These are phyloP conservation scores for Erythrobasidium yunnanense DNA, from an alignment of 768 basidiomycete genomes.

Conservation along the genomic window DNA sequence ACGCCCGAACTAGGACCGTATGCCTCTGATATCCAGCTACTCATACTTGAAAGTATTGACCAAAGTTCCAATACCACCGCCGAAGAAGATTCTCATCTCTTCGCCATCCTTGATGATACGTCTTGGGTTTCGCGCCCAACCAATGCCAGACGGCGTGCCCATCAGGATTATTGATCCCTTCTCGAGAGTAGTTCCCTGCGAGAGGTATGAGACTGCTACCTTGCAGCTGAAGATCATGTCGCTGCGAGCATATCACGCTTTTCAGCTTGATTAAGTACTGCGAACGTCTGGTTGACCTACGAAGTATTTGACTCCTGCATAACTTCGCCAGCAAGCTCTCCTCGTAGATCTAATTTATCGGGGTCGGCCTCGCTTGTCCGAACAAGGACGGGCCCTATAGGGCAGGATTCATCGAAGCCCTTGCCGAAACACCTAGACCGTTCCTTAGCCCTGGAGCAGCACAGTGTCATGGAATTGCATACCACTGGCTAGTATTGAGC, in stretches of 20 bases:
- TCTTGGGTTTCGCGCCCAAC: constrained; percentile 34
- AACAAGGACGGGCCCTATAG: constrained; percentile 39
- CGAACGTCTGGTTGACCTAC: constrained; percentile 34
- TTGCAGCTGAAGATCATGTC: constrained; percentile 43
- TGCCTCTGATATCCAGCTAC: too few species aligned
- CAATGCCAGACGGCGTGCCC: constrained; percentile 35
- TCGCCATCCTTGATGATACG: constrained; percentile 36
- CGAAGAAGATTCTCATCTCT: constrained; percentile 37
- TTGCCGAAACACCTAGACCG: constrained; percentile 33
- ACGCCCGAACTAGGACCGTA: too few species aligned
- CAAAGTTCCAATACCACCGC: constrained; percentile 38
- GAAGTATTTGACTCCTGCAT: constrained; percentile 39
- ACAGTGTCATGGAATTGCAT: neutral
- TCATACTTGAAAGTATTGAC: constrained; percentile 42
- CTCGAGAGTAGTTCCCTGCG: constrained; percentile 42
- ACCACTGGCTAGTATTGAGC: constrained; percentile 32
- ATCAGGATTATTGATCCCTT: constrained; percentile 43
- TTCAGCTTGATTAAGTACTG: too few species aligned
- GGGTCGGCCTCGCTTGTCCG: constrained; percentile 33
- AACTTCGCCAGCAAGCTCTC: constrained; percentile 36
- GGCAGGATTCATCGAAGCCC: constrained; percentile 40
- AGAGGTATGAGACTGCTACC: constrained; percentile 41
- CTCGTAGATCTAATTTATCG: constrained; percentile 31
- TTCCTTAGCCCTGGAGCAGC: neutral
- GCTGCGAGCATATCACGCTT: too few species aligned